Evolutionary conservation across 2,329 filamentous ascomycete species (phyloP).

Genomic region (Ascochyta koolunga): DNA sequence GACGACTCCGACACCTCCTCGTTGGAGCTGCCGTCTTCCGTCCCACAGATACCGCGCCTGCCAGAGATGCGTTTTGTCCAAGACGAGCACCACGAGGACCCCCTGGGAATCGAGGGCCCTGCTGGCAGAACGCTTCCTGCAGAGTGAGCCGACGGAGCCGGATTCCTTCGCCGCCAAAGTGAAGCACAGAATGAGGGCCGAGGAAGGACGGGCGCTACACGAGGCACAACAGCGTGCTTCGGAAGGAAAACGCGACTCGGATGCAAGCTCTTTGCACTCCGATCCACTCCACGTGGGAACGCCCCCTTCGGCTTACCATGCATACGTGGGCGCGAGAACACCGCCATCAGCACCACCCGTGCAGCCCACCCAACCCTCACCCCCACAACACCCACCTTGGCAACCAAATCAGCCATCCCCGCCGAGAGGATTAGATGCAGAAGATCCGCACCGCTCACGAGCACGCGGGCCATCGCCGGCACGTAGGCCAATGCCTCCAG

Average conservation of each 20-base stretch:
- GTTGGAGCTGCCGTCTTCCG: conserved; percentile 54
- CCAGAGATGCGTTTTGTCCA: conserved; percentile 29
- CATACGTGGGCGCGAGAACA: conserved; percentile 27
- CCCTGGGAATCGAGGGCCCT: conserved; percentile 32
- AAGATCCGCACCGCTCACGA: conserved; percentile 41
- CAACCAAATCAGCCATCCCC: conserved; percentile 22
- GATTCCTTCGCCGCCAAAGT: conserved; percentile 54
- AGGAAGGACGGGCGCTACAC: conserved; percentile 59
- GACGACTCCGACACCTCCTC: conserved; percentile 25
- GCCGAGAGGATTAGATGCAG: conserved; percentile 22
- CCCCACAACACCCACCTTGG: conserved; percentile 10
- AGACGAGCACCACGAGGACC: conserved; percentile 31
- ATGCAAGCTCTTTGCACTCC: conserved; percentile 34
- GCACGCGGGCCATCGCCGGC: conserved; percentile 39
- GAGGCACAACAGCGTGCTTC: conserved; percentile 44
- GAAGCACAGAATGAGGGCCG: conserved; percentile 59
- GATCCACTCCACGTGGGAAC: conserved; percentile 37
- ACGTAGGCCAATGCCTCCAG: conserved; percentile 34
- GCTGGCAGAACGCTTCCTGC: conserved; percentile 34
- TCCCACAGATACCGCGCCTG: conserved; percentile 36
- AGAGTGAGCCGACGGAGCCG: conserved; percentile 42
- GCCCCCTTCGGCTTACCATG: conserved; percentile 30
- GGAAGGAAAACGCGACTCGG: conserved; percentile 34
- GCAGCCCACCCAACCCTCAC: conserved; percentile 20
- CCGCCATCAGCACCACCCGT: conserved; percentile 26